Evolutionary conservation across 2,329 filamentous ascomycete species (phyloP), one percentile per base, ranked within the genome.

Genomic region (Fusarium algeriense): DNA sequence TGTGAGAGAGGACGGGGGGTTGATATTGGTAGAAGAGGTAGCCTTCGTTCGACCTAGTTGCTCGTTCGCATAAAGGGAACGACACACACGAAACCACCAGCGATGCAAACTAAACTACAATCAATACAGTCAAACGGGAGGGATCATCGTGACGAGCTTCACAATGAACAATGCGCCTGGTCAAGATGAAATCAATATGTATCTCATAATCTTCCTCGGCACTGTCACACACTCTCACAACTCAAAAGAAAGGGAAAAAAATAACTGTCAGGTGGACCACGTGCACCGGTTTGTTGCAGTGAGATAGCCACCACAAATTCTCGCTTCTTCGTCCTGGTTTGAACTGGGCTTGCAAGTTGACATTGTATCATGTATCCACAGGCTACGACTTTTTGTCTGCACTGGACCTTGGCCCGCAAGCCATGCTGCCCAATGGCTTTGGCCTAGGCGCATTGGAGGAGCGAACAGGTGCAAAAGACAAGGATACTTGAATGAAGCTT

Each of bases 331-430:
- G 52, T 61, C 54, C 60, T 56, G 57, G 50, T 48, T 53, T 40
- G 41, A 49, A 46, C 37, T 69, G 57, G 64, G 54, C 50, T 53
- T 41, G 48, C 32, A 71, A 45, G 60, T 63, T 58, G 58, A 57
- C 46, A 30, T 59, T 50, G 66, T 64, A 43, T 35, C 52, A 44
- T 65, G 55, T 55, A 68, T 64, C 68, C 54, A 71, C 34, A 30
- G 59, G 58, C 55, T 52, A 71, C 52, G 53, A 73, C 69, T 57
- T 62, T 62, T 70, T 59, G 70, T 57, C 62, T 63, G 67, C 66
- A 69, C 69, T 73, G 69, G 53, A 60, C 54, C 63, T 70, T 73
- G 60, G 43, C 60, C 63, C 66, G 61, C 59, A 61, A 75, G 68
- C 70, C 68, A 70, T 70, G 60, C 49, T 60, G 60, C 60, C 37